Evolutionary conservation across 768 basidiomycete genomes (phyloP).

Genomic region (Tylopilus sp.): DNA sequence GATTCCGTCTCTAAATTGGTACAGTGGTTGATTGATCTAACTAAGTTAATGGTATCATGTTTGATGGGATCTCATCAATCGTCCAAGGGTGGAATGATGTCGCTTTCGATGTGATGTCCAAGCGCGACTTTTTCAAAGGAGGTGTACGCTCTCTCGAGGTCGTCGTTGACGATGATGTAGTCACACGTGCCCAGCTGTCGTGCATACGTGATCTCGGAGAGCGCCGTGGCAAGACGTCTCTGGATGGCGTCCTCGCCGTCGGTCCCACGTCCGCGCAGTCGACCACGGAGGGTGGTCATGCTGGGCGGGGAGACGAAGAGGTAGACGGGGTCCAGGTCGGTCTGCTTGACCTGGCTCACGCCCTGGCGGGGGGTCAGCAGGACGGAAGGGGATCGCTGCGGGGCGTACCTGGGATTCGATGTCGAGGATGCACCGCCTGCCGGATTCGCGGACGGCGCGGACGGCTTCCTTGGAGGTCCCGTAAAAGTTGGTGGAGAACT

Average conservation of each 20-base stretch:
- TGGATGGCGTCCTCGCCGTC: slow-evolving; percentile 71
- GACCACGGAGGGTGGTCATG: slow-evolving; percentile 60
- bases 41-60: not conserved
- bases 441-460: slow-evolving; percentile 57
- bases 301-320: slow-evolving; percentile 91
- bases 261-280: slow-evolving; percentile 79
- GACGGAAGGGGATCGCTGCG: not conserved
- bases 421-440: slow-evolving; percentile 86
- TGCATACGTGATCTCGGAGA: slow-evolving; percentile 82
- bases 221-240: slow-evolving; percentile 73
- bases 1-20: slow-evolving; percentile 48
- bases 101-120: slow-evolving; percentile 59
- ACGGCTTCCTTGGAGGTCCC: slow-evolving; percentile 88
- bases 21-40: not conserved
- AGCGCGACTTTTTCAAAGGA: slow-evolving; percentile 75
- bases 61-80: slow-evolving; percentile 34
- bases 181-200: slow-evolving; percentile 72
- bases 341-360: slow-evolving; percentile 86
- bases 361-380: slow-evolving; percentile 50
- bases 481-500: slow-evolving; percentile 90
- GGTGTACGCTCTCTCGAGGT: slow-evolving; percentile 77
- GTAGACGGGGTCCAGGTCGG: slow-evolving; percentile 78
- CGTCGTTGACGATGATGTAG: slow-evolving; percentile 85
- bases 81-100: slow-evolving; percentile 64
- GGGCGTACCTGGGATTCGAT: slow-evolving; percentile 81